Evolutionary conservation across 2,329 filamentous ascomycete species (phyloP), one percentile per base, ranked within the genome.

Genomic region (Pseudonectria buxi): DNA sequence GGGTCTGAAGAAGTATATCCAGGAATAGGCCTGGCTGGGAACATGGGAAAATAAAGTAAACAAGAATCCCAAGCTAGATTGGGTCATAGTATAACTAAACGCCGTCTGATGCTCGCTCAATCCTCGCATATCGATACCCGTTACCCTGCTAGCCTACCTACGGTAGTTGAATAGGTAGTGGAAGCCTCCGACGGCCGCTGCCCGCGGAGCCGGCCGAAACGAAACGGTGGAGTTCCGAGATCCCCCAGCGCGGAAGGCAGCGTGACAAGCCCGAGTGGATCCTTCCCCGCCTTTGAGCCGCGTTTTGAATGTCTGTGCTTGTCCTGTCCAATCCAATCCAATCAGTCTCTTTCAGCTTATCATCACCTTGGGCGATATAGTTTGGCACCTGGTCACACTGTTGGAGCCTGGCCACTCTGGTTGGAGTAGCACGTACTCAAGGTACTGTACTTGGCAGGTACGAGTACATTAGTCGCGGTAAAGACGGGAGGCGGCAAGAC

Each of bases 1-100:
- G 43, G 82, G 79, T 0, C 50, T 89, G 63, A 86, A 77, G 69
- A 79, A 80, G 64, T 87, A 81, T 49, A 83, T 87, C 41, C 33
- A 49, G 39, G 35, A 53, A 30, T 55, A 48, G 36, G 14, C 15
- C 22, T 24, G 5, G 15, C 29, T 10, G 13, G 22, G 9, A 9
- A n/a, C 10, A 31, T 12, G 30, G 29, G 26, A 26, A 14, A 33
- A 30, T 24, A 27, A 29, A 33, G 12, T 35, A 26, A 26, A n/a
- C 15, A 10, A 26, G 28, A 25, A 24, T n/a, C n/a, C n/a, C n/a
- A 37, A 40, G 32, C 14, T 33, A 32, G 29, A 25, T n/a, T 25
- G 22, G 24, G 15, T 10, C 13, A 28, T 25, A 38, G n/a, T n/a
- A n/a, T n/a, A n/a, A n/a, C n/a, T n/a, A n/a, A n/a, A n/a, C n/a